A percentile compares a stretch with the other conserved stretches of the same genome.
These are phyloP conservation scores for Caloboletus inedulis DNA, from an alignment of 1,284 basidiomycete species.

Conservation along the genomic window DNA sequence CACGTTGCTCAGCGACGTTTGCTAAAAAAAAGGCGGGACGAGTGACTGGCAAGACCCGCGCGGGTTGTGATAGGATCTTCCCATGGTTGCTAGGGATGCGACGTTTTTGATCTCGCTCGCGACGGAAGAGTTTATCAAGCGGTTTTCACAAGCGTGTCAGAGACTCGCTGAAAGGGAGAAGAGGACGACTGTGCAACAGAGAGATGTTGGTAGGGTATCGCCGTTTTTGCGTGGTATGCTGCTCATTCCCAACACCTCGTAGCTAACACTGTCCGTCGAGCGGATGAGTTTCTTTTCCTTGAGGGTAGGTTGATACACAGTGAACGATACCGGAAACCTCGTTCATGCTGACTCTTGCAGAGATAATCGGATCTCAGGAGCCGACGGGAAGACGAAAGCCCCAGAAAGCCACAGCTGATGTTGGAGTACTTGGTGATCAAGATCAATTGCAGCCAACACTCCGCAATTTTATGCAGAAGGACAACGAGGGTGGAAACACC, in stretches of 20 bases:
- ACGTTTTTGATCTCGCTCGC: slow-evolving; percentile 71
- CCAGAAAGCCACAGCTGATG: slow-evolving; percentile 30
- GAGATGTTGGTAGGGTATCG: slow-evolving; percentile 58
- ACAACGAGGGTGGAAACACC: slow-evolving; percentile 22
- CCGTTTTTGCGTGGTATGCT: neutral
- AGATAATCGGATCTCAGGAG: slow-evolving; percentile 54
- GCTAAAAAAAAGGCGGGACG: neutral
- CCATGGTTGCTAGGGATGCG: slow-evolving; percentile 69
- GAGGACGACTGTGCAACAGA: slow-evolving; percentile 63
- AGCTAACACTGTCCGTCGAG: slow-evolving; percentile 62
- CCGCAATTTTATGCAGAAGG: slow-evolving; percentile 42
- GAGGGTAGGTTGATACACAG: slow-evolving; percentile 53
- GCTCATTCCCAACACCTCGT: neutral
- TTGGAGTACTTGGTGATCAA: slow-evolving; percentile 13
- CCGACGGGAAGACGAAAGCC: slow-evolving; percentile 41
- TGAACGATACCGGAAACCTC: neutral
- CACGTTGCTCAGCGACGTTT: neutral
- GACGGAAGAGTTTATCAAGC: slow-evolving; percentile 74
- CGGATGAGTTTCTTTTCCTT: slow-evolving; percentile 72
- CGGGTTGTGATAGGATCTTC: slow-evolving; percentile 55
- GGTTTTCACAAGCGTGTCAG: slow-evolving; percentile 58
- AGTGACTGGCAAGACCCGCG: slow-evolving; percentile 2
- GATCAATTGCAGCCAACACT: slow-evolving; percentile 37
- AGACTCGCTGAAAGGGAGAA: slow-evolving; percentile 60
- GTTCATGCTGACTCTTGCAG: slow-evolving; percentile 32